Conservation (phyloP, 2,329 filamentous ascomycete genomes). For the Fusarium sp. region DNA sequence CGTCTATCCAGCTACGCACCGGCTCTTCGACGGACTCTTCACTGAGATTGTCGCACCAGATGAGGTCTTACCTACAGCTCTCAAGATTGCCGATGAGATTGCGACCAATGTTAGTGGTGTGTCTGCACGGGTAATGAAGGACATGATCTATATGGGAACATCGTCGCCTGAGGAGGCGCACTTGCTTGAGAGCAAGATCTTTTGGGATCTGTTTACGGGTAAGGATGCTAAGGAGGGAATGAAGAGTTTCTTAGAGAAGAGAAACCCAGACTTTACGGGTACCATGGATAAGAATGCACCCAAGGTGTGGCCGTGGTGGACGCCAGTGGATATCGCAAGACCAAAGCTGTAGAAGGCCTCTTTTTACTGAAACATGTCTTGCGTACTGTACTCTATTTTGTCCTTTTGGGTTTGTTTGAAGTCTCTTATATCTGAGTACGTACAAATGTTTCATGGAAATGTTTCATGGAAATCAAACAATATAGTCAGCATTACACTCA, state of each 20-base stretch:
- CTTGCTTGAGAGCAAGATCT: slow-evolving; percentile 76
- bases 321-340: slow-evolving; percentile 58
- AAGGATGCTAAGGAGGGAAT: slow-evolving; percentile 77
- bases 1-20: slow-evolving; percentile 68
- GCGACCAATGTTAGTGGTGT: slow-evolving; percentile 76
- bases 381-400: slow-evolving; percentile 5
- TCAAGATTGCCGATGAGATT: slow-evolving; percentile 77
- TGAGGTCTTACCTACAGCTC: slow-evolving; percentile 74
- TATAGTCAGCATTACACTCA: neutral
- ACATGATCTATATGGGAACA: slow-evolving; percentile 76
- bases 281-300: slow-evolving; percentile 74
- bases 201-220: slow-evolving; percentile 72
- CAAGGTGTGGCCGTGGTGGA: slow-evolving; percentile 78
- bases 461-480: neutral
- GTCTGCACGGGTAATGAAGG: slow-evolving; percentile 76
- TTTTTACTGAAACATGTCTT: neutral
- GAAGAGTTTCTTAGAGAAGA: slow-evolving; percentile 78
- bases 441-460: neutral
- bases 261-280: slow-evolving; percentile 73
- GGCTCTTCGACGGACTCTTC: slow-evolving; percentile 74
- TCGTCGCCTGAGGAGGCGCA: slow-evolving; percentile 78
- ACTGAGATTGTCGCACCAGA: slow-evolving; percentile 74
- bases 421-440: neutral
- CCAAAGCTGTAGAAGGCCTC: slow-evolving; percentile 43
- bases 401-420: neutral